These are phyloP conservation scores for Starmerella bacillaris DNA, from an alignment of 805 yeast species.

Conservation along the genomic window DNA sequence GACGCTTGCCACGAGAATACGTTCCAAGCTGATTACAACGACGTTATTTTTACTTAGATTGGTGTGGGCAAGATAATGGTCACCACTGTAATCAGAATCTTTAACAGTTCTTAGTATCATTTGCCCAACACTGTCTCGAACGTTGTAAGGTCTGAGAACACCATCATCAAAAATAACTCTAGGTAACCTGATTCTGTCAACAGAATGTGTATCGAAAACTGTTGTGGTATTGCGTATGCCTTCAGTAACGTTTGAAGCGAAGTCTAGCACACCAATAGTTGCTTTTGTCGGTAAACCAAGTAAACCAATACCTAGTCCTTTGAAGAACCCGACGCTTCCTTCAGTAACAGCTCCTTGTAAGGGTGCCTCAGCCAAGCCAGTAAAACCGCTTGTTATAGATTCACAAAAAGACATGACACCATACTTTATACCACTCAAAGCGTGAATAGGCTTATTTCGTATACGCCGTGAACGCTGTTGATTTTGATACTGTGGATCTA, in stretches of 20 bases:
- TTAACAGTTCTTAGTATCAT: conserved; percentile 70
- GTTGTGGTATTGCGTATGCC: conserved; percentile 88
- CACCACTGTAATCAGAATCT: conserved; percentile 59
- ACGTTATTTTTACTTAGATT: conserved; percentile 66
- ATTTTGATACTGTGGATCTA: conserved; percentile 72
- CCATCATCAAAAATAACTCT: conserved; percentile 55
- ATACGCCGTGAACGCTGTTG: conserved; percentile 55
- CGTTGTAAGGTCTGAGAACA: conserved; percentile 54
- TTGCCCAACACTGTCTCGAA: conserved; percentile 85
- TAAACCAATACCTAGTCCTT: conserved; percentile 87
- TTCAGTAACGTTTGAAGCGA: conserved; percentile 82
- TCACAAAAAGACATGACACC: conserved; percentile 84
- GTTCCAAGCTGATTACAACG: conserved; percentile 54
- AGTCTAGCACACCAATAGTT: conserved; percentile 82
- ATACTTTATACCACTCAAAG: conserved; percentile 60
- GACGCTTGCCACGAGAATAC: conserved; percentile 50
- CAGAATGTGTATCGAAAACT: conserved; percentile 47
- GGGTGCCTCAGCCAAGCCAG: conserved; percentile 84
- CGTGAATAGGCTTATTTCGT: conserved; percentile 67
- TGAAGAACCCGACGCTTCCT: conserved; percentile 83
- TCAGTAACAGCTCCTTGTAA: conserved; percentile 73
- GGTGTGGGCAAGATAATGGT: conserved; percentile 69
- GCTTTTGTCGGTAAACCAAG: conserved; percentile 93
- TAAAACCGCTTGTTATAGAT: conserved; percentile 69
- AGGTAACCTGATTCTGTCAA: conserved; percentile 69